Conservation (phyloP, 106 monocot species). For the Apostasia ramifera region DNA sequence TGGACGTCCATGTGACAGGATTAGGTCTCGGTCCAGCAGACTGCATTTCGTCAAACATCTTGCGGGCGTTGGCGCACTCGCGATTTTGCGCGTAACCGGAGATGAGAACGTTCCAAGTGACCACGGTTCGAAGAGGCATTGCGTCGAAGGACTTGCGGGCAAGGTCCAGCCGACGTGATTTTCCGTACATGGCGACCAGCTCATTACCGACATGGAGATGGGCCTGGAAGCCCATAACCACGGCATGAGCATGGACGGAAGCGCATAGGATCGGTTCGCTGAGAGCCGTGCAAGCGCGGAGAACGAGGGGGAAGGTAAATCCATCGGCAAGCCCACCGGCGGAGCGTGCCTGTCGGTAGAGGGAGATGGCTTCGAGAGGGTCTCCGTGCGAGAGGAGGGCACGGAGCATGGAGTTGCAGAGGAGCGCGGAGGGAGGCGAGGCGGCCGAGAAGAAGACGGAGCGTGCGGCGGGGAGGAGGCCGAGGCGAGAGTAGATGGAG, state of each 20-base stretch:
- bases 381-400: conserved; percentile 27
- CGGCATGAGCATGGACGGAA: conserved; percentile 33
- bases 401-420: conserved; percentile 60
- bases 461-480: conserved; percentile 23
- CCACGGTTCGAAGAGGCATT: conserved; percentile 37
- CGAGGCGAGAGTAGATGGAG: conserved; percentile 27
- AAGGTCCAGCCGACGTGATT: conserved; percentile 11
- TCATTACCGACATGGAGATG: conserved; percentile 57
- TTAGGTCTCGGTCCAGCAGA: conserved; percentile 23
- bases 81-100: conserved; percentile 26
- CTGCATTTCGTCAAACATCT: conserved; percentile 33
- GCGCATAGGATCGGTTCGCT: background rate
- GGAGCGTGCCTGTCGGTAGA: conserved; percentile 24
- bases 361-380: conserved; percentile 7
- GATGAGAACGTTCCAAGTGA: conserved; percentile 49
- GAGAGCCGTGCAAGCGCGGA: conserved; percentile 18
- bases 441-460: conserved; percentile 19
- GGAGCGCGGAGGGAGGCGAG: conserved; percentile 14
- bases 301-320: conserved; percentile 52
- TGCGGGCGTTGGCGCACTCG: conserved; percentile 16
- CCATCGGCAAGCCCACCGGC: conserved; percentile 21
- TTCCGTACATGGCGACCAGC: conserved; percentile 30
- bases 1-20: conserved; percentile 59
- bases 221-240: conserved; percentile 18
- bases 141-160: conserved; percentile 46